A percentile compares a stretch with the other conserved stretches of the same genome.
Evolutionary conservation across 2,329 filamentous ascomycete genomes (phyloP).

Genomic region (Emmonsia crescens): DNA sequence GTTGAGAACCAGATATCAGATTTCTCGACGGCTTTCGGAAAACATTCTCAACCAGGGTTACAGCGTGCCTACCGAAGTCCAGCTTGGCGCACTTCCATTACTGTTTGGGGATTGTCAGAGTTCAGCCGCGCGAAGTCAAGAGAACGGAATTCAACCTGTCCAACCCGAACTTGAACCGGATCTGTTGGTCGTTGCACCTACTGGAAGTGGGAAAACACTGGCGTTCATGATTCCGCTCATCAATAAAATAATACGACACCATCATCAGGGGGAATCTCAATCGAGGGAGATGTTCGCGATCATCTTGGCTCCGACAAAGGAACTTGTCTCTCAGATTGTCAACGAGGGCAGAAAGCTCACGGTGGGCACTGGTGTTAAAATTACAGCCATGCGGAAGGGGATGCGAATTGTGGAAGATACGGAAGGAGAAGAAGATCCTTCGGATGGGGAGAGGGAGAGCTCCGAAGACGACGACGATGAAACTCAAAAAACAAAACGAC

Average conservation of each 20-base stretch:
- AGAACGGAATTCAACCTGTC: conserved; percentile 15
- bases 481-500: conserved; percentile 17
- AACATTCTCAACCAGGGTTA: conserved; percentile 83
- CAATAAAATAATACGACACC: conserved; percentile 55
- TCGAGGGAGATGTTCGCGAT: conserved; percentile 55
- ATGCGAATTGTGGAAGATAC: conserved; percentile 54
- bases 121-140: conserved; percentile 22
- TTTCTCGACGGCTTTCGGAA: conserved; percentile 60
- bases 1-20: conserved; percentile 58
- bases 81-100: conserved; percentile 74
- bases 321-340: conserved; percentile 70
- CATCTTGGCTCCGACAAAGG: conserved; percentile 67
- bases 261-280: conserved; percentile 37
- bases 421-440: conserved; percentile 28
- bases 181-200: conserved; percentile 81
- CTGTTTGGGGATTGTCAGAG: conserved; percentile 48
- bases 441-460: conserved; percentile 29
- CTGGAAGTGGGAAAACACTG: conserved; percentile 91
- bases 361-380: conserved; percentile 63
- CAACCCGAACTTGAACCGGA: conserved; percentile 44
- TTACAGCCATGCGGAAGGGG: conserved; percentile 75
- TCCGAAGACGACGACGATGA: conserved; percentile 23
- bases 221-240: conserved; percentile 84
- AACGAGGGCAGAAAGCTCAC: conserved; percentile 75
- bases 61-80: conserved; percentile 80